A percentile compares a stretch with the other conserved stretches of the same genome.
Evolutionary conservation across 148 eudicot species (phyloP).

Genomic region (Rhododendron vialii): DNA sequence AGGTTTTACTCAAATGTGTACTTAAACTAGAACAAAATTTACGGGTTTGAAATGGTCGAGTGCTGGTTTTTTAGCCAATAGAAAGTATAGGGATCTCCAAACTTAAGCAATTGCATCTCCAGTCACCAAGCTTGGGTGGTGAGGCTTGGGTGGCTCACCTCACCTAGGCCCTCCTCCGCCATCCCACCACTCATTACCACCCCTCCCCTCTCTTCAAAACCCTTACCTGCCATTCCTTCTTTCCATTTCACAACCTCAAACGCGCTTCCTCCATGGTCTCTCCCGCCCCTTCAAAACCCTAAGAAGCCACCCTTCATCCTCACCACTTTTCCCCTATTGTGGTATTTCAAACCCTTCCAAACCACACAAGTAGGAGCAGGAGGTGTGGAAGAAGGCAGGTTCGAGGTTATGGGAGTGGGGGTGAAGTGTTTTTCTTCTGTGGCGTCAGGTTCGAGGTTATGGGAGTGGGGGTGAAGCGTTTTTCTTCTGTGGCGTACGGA

Average conservation of each 20-base stretch:
- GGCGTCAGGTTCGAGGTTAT: not conserved
- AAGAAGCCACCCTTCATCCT: not conserved
- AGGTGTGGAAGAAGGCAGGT: not conserved
- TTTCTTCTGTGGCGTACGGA: not conserved
- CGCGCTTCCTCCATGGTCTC: not conserved
- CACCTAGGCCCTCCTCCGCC: not conserved
- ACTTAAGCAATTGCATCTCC: not conserved
- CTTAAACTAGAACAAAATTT: no score
- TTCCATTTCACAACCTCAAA: not conserved
- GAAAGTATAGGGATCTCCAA: not conserved
- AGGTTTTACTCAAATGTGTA: no score
- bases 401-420: not conserved
- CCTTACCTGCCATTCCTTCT: not conserved
- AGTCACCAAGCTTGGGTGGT: not conserved
- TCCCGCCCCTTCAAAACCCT: not conserved
- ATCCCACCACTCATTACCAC: not conserved
- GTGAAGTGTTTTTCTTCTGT: no score
- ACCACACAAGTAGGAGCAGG: not conserved
- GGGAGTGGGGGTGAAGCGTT: not conserved
- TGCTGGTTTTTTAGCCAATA: not conserved
- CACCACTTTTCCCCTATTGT: not conserved
- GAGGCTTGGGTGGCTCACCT: not conserved
- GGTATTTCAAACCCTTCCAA: not conserved
- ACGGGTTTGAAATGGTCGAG: no score
- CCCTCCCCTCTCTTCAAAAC: not conserved